Evolutionary conservation across 2,329 filamentous ascomycete genomes (phyloP).

Genomic region (Cladorrhinum sp.): DNA sequence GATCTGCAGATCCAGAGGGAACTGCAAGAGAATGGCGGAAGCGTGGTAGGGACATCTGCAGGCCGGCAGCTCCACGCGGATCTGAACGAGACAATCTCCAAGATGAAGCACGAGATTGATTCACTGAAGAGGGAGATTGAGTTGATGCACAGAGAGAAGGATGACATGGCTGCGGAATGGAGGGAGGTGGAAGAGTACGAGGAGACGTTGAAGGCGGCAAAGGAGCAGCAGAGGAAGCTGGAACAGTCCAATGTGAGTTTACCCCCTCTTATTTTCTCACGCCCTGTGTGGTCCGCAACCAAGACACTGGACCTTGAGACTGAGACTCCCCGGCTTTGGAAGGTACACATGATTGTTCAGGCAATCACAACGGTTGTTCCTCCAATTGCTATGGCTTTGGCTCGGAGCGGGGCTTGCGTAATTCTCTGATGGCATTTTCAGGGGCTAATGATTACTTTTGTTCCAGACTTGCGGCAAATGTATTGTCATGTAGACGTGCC

Average conservation of each 20-base stretch:
- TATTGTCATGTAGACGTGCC: background rate
- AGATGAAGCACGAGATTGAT: background rate
- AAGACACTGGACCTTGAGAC: background rate
- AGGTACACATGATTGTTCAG: background rate
- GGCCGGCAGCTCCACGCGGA: background rate
- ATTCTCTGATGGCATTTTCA: background rate
- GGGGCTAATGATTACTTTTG: background rate
- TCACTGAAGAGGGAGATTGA: background rate
- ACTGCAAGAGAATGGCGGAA: background rate
- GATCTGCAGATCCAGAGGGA: background rate
- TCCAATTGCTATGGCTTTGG: background rate
- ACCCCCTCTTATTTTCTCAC: background rate
- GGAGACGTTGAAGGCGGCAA: background rate
- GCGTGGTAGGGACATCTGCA: background rate
- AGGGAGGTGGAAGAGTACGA: background rate
- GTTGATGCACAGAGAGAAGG: background rate
- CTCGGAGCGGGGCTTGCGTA: background rate
- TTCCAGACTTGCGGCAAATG: background rate
- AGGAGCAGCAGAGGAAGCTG: background rate
- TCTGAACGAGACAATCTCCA: background rate
- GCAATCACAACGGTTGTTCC: background rate
- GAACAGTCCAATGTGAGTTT: conserved; percentile 20
- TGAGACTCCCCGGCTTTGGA: background rate
- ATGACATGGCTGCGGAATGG: background rate
- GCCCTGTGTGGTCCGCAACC: background rate